These are phyloP conservation scores for Penicillium coffeae DNA, from an alignment of 495 filamentous ascomycete genomes.

Conservation along the genomic window DNA sequence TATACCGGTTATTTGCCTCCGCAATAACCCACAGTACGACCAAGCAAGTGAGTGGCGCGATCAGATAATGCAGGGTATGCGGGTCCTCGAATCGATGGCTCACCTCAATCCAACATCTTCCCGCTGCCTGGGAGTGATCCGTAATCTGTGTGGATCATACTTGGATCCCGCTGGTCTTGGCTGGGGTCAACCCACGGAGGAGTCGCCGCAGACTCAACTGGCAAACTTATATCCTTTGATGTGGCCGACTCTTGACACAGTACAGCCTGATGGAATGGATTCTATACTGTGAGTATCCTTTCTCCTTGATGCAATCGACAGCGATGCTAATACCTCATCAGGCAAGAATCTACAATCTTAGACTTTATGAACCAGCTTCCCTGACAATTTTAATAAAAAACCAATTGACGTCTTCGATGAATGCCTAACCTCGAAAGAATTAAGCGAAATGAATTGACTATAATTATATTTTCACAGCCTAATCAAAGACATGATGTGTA, in stretches of 20 bases:
- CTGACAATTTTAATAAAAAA: not conserved
- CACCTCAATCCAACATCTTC: conserved; percentile 9
- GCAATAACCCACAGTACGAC: conserved; percentile 11
- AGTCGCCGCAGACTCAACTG: conserved; percentile 18
- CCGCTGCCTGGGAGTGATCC: conserved; percentile 10
- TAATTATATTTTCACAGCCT: too few species aligned
- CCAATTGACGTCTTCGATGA: too few species aligned
- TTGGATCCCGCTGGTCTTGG: conserved; percentile 9
- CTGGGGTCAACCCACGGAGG: conserved; percentile 15
- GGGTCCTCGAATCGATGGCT: conserved; percentile 15
- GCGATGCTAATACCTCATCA: not conserved
- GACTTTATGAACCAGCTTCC: conserved; percentile 22
- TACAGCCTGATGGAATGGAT: conserved; percentile 13
- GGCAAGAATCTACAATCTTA: conserved; percentile 17
- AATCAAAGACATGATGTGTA: too few species aligned
- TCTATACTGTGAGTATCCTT: conserved; percentile 8
- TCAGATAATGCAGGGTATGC: conserved; percentile 13
- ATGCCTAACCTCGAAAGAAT: too few species aligned
- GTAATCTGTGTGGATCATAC: conserved; percentile 9
- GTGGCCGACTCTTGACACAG: conserved; percentile 19
- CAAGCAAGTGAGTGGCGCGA: conserved; percentile 8
- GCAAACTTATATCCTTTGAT: conserved; percentile 17
- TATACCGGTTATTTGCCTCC: conserved; percentile 19
- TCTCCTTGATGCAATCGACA: not conserved
- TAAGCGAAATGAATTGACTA: too few species aligned